Evolutionary conservation across 1,284 basidiomycete genomes (phyloP).

Genomic region (Cronartium quercuum): DNA sequence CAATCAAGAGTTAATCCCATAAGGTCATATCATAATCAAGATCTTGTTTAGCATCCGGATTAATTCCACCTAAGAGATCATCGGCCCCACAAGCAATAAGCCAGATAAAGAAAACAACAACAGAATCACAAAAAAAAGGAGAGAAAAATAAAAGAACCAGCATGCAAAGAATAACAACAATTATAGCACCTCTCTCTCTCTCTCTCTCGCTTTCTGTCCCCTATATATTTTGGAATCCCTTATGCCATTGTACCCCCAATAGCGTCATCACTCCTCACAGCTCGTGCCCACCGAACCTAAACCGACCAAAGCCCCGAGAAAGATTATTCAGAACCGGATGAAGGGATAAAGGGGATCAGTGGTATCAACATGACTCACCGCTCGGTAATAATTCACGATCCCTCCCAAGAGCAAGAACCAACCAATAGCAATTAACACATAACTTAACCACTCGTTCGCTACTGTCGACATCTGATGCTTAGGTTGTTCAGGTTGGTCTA

Average conservation of each 20-base stretch:
- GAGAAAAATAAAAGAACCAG: too few species aligned
- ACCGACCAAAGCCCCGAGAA: background rate
- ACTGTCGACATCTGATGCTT: constrained; percentile 50
- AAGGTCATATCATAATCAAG: background rate
- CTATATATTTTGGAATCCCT: background rate
- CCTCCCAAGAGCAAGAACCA: constrained; percentile 64
- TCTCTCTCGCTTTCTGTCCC: background rate
- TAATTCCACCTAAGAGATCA: too few species aligned
- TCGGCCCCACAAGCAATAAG: too few species aligned
- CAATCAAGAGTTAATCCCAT: background rate
- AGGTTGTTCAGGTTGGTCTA: constrained; percentile 46
- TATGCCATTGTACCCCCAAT: constrained; percentile 13
- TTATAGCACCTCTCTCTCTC: background rate
- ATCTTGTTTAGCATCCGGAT: background rate
- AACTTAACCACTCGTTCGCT: constrained; percentile 73
- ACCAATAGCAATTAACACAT: constrained; percentile 81
- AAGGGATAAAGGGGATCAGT: background rate
- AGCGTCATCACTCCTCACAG: constrained; percentile 17
- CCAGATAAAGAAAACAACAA: too few species aligned
- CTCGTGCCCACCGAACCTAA: constrained; percentile 31
- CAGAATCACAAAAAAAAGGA: too few species aligned
- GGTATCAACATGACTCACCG: constrained; percentile 2
- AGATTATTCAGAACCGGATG: background rate
- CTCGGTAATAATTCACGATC: constrained; percentile 70
- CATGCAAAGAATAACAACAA: too few species aligned